phyloP scores from a whole-genome alignment of 345 rosid genomes.

The Boechera divaricarpa region DNA sequence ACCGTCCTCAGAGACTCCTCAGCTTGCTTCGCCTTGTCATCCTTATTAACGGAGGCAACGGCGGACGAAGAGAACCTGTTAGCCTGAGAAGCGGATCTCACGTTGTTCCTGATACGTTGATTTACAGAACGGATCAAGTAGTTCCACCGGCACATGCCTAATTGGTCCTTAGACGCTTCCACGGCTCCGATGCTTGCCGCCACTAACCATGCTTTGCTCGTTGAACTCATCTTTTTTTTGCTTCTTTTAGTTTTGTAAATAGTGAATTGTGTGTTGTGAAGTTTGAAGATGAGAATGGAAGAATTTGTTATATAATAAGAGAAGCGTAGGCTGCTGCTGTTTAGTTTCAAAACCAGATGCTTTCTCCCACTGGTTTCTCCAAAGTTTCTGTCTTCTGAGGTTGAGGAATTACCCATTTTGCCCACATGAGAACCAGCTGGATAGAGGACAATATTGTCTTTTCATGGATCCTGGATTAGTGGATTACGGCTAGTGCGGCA shows the following conservation, averaged over 20 bases:
- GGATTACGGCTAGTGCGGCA: background rate
- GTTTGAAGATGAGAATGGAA: background rate
- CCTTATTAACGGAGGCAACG: constrained; percentile 24
- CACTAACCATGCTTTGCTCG: constrained; percentile 54
- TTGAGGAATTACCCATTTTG: background rate
- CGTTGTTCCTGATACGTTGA: constrained; percentile 45
- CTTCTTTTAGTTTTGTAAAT: background rate
- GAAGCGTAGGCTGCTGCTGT: constrained; percentile 5
- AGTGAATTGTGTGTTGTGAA: background rate
- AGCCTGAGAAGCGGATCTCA: constrained; percentile 46
- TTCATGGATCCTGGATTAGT: background rate
- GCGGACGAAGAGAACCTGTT: constrained; percentile 36
- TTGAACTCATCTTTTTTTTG: constrained; percentile 42
- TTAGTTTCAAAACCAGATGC: constrained; percentile 31
- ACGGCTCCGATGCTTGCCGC: constrained; percentile 60
- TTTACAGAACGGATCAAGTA: constrained; percentile 48
- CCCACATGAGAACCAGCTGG: background rate
- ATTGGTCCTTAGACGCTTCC: constrained; percentile 60
- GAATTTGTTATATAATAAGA: constrained; percentile 14
- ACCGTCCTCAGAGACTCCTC: constrained; percentile 79
- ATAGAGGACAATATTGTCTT: constrained; percentile 18
- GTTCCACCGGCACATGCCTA: constrained; percentile 61
- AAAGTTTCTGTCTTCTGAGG: background rate
- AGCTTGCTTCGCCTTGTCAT: constrained; percentile 54
- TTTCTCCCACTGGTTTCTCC: constrained; percentile 16